A percentile compares a stretch with the other conserved stretches of the same genome.
Evolutionary conservation across 139 green algal genomes (phyloP).

Genomic region (Asterochloris sp.): DNA sequence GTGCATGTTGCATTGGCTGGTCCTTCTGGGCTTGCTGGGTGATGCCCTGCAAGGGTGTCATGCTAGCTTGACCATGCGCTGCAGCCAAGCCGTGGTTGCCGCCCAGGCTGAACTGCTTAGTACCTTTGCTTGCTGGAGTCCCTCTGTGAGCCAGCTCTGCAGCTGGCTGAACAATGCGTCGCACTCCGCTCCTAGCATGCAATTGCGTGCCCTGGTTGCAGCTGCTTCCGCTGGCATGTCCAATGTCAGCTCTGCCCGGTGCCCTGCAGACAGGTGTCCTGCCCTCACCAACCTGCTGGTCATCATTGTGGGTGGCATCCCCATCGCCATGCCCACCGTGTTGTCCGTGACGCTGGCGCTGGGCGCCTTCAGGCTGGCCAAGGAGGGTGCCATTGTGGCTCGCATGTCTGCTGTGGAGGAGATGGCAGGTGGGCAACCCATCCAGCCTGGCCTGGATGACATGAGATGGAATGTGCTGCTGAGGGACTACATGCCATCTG

Average conservation of each 20-base stretch:
- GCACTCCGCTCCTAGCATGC: not conserved
- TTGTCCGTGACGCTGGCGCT: slow-evolving; percentile 86
- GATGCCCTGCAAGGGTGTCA: not conserved
- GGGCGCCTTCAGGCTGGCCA: slow-evolving; percentile 76
- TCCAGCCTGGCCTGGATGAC: not conserved
- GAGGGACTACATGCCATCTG: no score
- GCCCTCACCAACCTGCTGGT: slow-evolving; percentile 86
- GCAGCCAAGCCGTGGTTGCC: not conserved
- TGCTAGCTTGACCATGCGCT: not conserved
- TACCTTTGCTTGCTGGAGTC: not conserved
- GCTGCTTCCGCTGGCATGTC: not conserved
- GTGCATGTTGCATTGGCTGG: no score
- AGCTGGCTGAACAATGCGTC: not conserved
- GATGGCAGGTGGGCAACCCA: slow-evolving; percentile 53
- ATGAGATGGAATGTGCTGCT: not conserved
- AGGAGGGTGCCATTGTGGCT: slow-evolving; percentile 87
- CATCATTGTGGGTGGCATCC: slow-evolving; percentile 88
- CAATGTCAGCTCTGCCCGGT: not conserved
- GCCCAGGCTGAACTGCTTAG: not conserved
- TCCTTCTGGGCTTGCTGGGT: not conserved
- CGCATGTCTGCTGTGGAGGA: slow-evolving; percentile 87
- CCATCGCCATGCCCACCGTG: slow-evolving; percentile 93
- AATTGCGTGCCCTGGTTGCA: not conserved
- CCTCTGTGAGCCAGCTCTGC: not conserved
- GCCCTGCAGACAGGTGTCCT: slow-evolving; percentile 62